Base-by-base conservation (phyloP, 805 yeast genomes). In the Wickerhamiella kurtzmanii region DNA sequence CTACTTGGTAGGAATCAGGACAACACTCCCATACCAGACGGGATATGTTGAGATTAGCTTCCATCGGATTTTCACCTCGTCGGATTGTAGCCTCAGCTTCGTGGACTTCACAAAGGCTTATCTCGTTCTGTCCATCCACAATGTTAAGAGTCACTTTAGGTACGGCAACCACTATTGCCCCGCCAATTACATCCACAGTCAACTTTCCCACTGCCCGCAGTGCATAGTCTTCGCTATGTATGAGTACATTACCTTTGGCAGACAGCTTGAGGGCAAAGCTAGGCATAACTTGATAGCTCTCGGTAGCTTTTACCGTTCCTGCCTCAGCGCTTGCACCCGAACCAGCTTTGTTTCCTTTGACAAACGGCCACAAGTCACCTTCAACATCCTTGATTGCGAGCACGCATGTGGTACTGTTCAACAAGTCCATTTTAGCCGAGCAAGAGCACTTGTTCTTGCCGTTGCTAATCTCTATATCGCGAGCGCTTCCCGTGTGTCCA, bases 1-100 rank as follows among this genome's bases (percentile, higher is more conserved):
- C 15, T 15, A 28, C 35, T 15, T 35, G 32, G 17, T 37, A 47
- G n/a, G 46, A 22, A 22, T 47, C 49, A 11, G 49, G 40, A 35
- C 49, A 47, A 6, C 43, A 37, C 2, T 36, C 44, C 20, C 37
- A n/a, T 2, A 41, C 32, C 8, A 38, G 28, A 4, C 37, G 41
- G 25, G 16, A 36, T 4, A 42, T 11, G 11, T n/a, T 19, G 11
- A 32, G 19, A 13, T 22, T 42, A 11, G 22, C 22, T 4, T 18
- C 22, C 20, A 42, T 13, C 16, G 44, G 44, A 5, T 4, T 32
- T 18, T 9, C 16, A 16, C 16, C 15, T 13, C 11, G 18, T 9
- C 20, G 22, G 16, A 37, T 20, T 15, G 19, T 41, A 6, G 39
- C 22, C 5, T 16, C 18, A 3, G 41, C 22, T 13, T 45, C 48